A percentile compares a stretch with the other conserved stretches of the same genome.
phyloP scores from a whole-genome alignment of 2,329 filamentous ascomycete genomes.

The Colletotrichum sp. region DNA sequence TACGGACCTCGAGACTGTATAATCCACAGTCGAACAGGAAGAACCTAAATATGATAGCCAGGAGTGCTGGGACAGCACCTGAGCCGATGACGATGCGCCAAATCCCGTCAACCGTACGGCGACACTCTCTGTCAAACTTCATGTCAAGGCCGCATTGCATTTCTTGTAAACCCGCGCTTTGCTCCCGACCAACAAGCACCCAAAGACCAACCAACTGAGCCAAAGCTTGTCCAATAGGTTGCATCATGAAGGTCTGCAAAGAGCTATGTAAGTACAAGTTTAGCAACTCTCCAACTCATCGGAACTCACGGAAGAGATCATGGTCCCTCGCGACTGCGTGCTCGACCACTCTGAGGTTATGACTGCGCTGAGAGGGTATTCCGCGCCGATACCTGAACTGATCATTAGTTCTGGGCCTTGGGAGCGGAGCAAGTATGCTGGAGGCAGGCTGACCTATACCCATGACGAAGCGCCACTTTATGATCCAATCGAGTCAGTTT shows the following conservation, averaged over 20 bases:
- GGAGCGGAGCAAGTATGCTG: neutral
- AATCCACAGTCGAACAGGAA: constrained; percentile 70
- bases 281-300: neutral
- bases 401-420: neutral
- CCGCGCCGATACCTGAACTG: constrained; percentile 54
- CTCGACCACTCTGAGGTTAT: constrained; percentile 71
- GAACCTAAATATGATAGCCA: constrained; percentile 70
- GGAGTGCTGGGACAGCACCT: constrained; percentile 65
- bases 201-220: constrained; percentile 66
- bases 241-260: constrained; percentile 61
- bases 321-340: constrained; percentile 68
- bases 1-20: constrained; percentile 69
- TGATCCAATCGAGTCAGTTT: neutral
- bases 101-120: constrained; percentile 58
- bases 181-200: constrained; percentile 52
- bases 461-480: constrained; percentile 58
- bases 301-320: constrained; percentile 63
- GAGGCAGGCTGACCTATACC: constrained; percentile 44
- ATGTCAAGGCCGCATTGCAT: constrained; percentile 54
- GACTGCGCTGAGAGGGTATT: constrained; percentile 71
- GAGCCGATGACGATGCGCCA: constrained; percentile 73
- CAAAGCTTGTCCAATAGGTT: constrained; percentile 69
- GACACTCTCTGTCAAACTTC: constrained; percentile 49
- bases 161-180: constrained; percentile 43
- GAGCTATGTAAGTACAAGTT: neutral